phyloP scores from a whole-genome alignment of 306 rosid species.

The Carpinus viminea region DNA sequence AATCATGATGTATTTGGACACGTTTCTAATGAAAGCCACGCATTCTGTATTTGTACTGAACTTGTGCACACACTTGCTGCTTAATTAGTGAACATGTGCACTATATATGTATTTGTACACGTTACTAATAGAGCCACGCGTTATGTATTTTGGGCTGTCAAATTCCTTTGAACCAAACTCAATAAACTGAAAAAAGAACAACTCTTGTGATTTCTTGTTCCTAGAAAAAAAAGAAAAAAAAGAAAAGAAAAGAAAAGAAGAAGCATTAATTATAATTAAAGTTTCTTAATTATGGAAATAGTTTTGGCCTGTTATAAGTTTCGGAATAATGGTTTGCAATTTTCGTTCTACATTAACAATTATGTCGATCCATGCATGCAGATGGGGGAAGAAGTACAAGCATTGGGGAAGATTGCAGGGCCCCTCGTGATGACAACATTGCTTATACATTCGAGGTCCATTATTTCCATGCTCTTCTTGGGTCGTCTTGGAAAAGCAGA shows the following conservation, averaged over 20 bases:
- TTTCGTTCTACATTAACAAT: conserved; percentile 17
- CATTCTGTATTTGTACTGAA: not conserved
- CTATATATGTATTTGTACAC: not conserved
- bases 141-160: not conserved
- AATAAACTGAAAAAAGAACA: too few relatives aligned
- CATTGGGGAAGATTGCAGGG: conserved; percentile 52
- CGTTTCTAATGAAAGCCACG: not conserved
- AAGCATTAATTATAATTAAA: too few relatives aligned
- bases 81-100: not conserved
- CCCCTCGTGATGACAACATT: conserved; percentile 67
- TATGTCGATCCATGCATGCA: conserved; percentile 38
- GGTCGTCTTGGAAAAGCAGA: conserved; percentile 80
- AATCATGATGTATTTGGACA: not conserved
- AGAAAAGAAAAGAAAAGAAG: too few relatives aligned
- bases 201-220: not conserved
- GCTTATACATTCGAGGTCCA: conserved; percentile 68
- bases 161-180: not conserved
- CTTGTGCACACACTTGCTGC: conserved; percentile 1
- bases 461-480: conserved; percentile 74
- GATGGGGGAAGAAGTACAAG: conserved; percentile 66
- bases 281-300: too few relatives aligned
- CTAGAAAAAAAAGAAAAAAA: too few relatives aligned
- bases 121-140: not conserved
- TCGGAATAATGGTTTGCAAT: not conserved
- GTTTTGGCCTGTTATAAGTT: not conserved